Evolutionary conservation across 2,329 filamentous ascomycete genomes (phyloP), one percentile per base, ranked within the genome.

Genomic region (Talaromyces rugulosus): DNA sequence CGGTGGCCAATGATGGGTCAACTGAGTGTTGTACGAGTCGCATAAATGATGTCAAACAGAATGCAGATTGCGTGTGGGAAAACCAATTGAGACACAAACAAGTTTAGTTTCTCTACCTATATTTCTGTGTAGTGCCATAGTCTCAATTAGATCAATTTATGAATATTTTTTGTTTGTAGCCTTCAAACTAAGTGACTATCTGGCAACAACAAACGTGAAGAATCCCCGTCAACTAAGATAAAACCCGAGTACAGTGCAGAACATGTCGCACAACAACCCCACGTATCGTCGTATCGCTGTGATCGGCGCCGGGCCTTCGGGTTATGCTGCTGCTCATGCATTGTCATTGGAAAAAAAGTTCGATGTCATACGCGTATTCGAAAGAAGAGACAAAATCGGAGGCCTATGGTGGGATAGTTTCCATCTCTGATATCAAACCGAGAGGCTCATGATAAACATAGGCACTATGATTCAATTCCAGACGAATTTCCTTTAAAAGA

Each of bases 341-440:
- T 65, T 75, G 1, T 59, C 65, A 8, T 67, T 74, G 42, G 73
- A 75, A 60, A 69, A 72, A 1, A 60, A 62, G 8, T 75, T 75
- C 56, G 63, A 69, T n/a, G 68, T 50, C 0, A 71, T 75, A 55
- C 68, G 69, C 8, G 66, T 74, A 4, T 75, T 75, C 44, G 73
- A 75, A 60, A 64, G 73, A 60, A 68, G 69, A 36, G 65, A 72
- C 58, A 63, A 64, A 16, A 65, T 70, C 3, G 73, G 73, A 16
- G 73, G 73, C 6, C 69, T 70, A 5, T 75, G 73, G 73, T 66
- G 68, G 36, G 70, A 67, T 55, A 71, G 73, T 56, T 18, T 58
- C 66, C 66, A 4, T 36, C 34, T 36, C 36, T 62, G 2, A 55
- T 62, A 2, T 53, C 14, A 4, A 5, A 47, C 1, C 28, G 62